Percentiles rank a stretch among this genome's conserved stretches.
Evolutionary conservation across 331 rosid genomes (phyloP).

Genomic region (Erythrophleum ivorense): DNA sequence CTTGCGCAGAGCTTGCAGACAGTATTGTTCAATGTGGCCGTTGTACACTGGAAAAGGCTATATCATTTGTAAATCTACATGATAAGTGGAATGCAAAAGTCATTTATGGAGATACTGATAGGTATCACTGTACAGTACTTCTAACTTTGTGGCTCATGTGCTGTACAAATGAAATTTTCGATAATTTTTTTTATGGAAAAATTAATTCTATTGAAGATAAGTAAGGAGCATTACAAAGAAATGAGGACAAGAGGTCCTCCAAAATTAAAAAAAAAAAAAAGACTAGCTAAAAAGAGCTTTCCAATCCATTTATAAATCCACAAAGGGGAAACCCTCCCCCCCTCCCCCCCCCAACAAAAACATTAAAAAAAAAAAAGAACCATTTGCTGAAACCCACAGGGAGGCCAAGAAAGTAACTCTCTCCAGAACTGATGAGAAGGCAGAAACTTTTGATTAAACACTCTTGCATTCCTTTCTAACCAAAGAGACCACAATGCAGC

Average conservation of each 20-base stretch:
- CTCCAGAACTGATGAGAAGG: too few relatives aligned
- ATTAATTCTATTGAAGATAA: neutral
- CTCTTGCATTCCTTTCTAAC: neutral
- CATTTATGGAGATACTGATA: conserved; percentile 96
- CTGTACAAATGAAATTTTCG: neutral
- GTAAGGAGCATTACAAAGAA: neutral
- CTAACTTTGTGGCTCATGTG: conserved; percentile 19
- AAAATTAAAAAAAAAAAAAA: neutral
- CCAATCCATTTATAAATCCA: neutral
- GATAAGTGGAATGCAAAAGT: conserved; percentile 90
- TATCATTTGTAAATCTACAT: conserved; percentile 79
- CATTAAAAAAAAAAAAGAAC: too few relatives aligned
- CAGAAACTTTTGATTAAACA: neutral
- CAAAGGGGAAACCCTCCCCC: neutral
- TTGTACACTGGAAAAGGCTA: conserved; percentile 83
- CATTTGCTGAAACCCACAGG: too few relatives aligned
- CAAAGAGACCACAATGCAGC: neutral
- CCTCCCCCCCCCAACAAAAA: too few relatives aligned
- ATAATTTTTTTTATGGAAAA: neutral
- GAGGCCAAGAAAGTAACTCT: too few relatives aligned
- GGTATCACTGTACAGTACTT: conserved; percentile 50
- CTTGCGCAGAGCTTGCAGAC: conserved; percentile 98
- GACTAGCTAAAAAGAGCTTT: too few relatives aligned
- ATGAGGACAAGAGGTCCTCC: neutral
- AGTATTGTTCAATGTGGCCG: conserved; percentile 97